Evolutionary conservation across 257 asterid species (phyloP), one percentile per base, ranked within the genome.

Genomic region (Jacaranda mimosifolia): DNA sequence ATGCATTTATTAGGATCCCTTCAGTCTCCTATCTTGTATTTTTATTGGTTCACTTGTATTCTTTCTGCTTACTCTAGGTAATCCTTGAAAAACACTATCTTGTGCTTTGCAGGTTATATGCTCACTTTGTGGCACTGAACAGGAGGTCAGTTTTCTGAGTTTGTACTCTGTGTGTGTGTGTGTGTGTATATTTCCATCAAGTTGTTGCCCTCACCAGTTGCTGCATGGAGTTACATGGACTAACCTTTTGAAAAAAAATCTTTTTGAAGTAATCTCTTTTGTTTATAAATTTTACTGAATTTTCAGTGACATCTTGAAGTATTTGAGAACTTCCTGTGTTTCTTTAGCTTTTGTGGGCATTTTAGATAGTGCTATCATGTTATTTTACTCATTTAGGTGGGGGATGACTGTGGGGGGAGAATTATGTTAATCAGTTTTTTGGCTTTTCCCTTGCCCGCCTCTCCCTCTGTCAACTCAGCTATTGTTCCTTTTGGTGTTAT

Each of bases 101-200:
- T 65, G 13, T 56, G 13, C 36, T 67, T 56, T 84, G 70, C 90
- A 94, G 97, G 87, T 94, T 77, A 80, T 94, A 82, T 94, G 98
- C 82, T 86, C 97, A 36, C 91, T 94, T 17, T 94, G 98, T 68
- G 83, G 85, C 79, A 90, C 96, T 39, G 98, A 94, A 79, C 98
- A 94, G 73, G 93, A 92, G 97, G 98, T 94, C 71, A 63, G 91
- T 86, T 56, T 7, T 42, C n/a, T 5, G 35, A 19, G 15, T 57
- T 52, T 39, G 19, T 3, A 5, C n/a, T n/a, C 32, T 26, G 32
- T 26, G 32, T 36, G 4, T 4, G 3, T 39, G 5, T n/a, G 42
- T 45, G 17, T n/a, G n/a, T n/a, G n/a, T n/a, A n/a, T n/a, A n/a
- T 17, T 64, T 10, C 45, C 67, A 15, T 72, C 58, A 59, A 73